Conservation (phyloP, 2,329 filamentous ascomycete genomes). For the Sordariomycetes sp. region DNA sequence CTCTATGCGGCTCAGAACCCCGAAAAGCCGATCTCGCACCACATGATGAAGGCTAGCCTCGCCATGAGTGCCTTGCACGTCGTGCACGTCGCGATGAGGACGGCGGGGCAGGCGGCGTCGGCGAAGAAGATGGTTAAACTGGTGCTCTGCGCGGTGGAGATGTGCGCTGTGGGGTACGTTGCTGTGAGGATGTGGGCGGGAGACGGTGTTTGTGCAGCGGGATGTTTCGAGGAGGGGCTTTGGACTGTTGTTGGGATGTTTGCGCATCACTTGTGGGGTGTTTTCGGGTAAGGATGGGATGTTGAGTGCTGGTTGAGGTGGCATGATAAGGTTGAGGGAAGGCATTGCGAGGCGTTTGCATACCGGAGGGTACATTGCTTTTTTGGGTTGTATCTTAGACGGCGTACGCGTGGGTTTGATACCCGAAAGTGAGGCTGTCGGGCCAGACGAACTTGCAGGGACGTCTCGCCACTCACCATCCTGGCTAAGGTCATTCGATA, state of each 20-base stretch:
- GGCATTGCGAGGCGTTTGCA: not conserved
- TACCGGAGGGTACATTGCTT: not conserved
- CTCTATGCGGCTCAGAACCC: not conserved
- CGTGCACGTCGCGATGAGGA: not conserved
- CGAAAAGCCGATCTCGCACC: not conserved
- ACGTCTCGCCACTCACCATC: too few relatives aligned
- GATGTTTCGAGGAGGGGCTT: constrained; percentile 1
- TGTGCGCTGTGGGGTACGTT: constrained; percentile 1
- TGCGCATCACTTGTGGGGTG: not conserved
- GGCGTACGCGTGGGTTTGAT: too few relatives aligned
- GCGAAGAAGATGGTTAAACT: not conserved
- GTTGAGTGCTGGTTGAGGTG: not conserved
- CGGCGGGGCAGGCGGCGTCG: not conserved
- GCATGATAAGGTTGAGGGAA: not conserved
- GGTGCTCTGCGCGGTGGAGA: not conserved
- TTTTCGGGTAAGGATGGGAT: not conserved
- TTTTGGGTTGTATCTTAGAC: not conserved
- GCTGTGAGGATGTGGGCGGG: not conserved
- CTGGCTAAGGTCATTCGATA: too few relatives aligned
- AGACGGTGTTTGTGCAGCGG: not conserved
- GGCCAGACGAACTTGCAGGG: too few relatives aligned
- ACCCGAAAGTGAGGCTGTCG: too few relatives aligned
- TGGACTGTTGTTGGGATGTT: constrained; percentile 1
- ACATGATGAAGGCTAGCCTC: constrained; percentile 2
- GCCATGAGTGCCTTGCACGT: constrained; percentile 1